Evolutionary conservation across 23 red algal species (phyloP).

Genomic region (Gracilariopsis chorda): DNA sequence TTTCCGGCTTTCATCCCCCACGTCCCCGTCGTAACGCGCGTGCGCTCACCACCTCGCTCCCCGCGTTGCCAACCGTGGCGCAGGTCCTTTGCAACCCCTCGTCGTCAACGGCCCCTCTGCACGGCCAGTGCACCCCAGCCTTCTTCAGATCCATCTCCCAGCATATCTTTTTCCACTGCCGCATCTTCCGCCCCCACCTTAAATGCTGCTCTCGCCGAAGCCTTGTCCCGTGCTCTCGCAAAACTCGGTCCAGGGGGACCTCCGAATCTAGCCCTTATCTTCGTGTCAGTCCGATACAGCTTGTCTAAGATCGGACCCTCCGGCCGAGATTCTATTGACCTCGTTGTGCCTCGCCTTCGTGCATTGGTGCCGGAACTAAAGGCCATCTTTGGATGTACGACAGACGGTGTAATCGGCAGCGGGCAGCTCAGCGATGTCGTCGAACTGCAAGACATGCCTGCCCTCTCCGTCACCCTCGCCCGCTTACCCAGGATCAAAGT

Average conservation of each 20-base stretch:
- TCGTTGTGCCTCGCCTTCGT: conserved; percentile 62
- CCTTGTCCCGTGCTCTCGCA: conserved; percentile 56
- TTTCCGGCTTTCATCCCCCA: background rate
- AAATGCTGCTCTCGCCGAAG: conserved; percentile 38
- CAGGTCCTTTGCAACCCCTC: background rate
- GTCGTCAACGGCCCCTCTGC: background rate
- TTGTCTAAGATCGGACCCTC: conserved; percentile 42
- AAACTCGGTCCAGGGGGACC: conserved; percentile 48
- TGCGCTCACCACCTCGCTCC: background rate
- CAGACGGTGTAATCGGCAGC: conserved; percentile 63
- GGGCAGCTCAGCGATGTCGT: conserved; percentile 11
- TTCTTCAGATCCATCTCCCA: background rate
- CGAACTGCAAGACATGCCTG: conserved; percentile 47
- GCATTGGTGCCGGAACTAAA: conserved; percentile 43
- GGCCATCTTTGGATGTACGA: conserved; percentile 63
- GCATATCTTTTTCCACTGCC: conserved; percentile 44
- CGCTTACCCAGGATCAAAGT: conserved; percentile 30
- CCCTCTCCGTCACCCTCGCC: conserved; percentile 53
- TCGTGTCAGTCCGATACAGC: conserved; percentile 62
- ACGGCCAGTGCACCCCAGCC: conserved; percentile 2
- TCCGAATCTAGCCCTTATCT: conserved; percentile 48
- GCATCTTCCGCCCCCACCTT: conserved; percentile 51
- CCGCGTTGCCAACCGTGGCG: background rate
- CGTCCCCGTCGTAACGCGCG: background rate
- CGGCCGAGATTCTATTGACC: conserved; percentile 52